Evolutionary conservation across 2,329 filamentous ascomycete species (phyloP).

Genomic region (Herpotrichia juniperi): DNA sequence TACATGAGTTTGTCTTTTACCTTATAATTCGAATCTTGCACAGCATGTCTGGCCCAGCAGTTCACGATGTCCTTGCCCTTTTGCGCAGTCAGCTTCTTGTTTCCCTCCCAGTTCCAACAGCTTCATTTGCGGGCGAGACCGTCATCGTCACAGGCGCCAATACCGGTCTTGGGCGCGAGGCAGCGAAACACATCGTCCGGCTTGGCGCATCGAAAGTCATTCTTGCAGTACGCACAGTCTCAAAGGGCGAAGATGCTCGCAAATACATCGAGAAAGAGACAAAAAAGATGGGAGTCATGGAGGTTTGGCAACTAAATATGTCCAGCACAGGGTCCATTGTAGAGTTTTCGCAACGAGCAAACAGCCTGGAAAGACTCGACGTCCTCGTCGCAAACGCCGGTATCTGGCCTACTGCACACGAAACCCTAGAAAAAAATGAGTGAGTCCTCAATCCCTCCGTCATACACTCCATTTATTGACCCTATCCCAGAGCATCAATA

Average conservation of each 20-base stretch:
- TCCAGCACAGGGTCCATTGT: slow-evolving; percentile 44
- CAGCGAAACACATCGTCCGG: slow-evolving; percentile 27
- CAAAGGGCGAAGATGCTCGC: slow-evolving; percentile 30
- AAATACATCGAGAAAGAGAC: slow-evolving; percentile 3
- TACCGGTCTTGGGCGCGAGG: slow-evolving; percentile 32
- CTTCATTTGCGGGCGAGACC: slow-evolving; percentile 36
- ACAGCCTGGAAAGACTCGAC: slow-evolving; percentile 37
- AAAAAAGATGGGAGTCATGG: neutral
- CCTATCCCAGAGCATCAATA: slow-evolving; percentile 12
- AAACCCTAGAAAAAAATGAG: slow-evolving; percentile 19
- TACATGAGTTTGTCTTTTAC: too few relatives aligned
- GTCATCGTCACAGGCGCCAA: slow-evolving; percentile 48
- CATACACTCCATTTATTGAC: neutral
- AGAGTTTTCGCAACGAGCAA: slow-evolving; percentile 32
- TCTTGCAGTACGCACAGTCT: slow-evolving; percentile 28
- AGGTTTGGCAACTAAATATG: slow-evolving; percentile 25
- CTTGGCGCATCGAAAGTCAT: slow-evolving; percentile 27
- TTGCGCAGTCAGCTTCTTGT: slow-evolving; percentile 44
- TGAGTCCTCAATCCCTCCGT: neutral
- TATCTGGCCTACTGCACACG: slow-evolving; percentile 15
- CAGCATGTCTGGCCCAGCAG: neutral
- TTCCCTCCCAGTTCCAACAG: slow-evolving; percentile 17
- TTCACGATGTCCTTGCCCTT: neutral
- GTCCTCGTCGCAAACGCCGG: slow-evolving; percentile 50
- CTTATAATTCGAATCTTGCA: neutral